These are phyloP conservation scores for Rosa multiflora DNA, from an alignment of 306 rosid species.

Conservation along the genomic window DNA sequence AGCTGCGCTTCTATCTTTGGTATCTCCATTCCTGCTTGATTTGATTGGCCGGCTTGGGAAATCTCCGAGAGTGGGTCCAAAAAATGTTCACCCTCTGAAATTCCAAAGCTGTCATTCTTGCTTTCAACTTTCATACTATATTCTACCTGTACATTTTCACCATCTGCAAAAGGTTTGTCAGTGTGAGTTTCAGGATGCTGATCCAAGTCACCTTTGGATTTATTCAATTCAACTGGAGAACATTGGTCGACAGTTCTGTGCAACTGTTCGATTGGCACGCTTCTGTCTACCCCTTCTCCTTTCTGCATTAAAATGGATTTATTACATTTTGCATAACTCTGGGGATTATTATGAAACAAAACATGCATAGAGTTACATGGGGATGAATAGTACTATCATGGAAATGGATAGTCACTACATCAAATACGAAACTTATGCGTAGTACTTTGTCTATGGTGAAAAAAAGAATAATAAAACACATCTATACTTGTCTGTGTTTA, in stretches of 20 bases:
- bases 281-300: slow-evolving; percentile 21
- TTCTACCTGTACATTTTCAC: slow-evolving; percentile 9
- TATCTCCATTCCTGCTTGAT: slow-evolving; percentile 22
- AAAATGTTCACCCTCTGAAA: slow-evolving; percentile 17
- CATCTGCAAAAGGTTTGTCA: not conserved
- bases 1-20: slow-evolving; percentile 23
- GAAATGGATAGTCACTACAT: not conserved
- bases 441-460: not conserved
- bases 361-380: not conserved
- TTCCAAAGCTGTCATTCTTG: slow-evolving; percentile 3
- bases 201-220: not conserved
- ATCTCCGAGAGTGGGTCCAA: slow-evolving; percentile 22
- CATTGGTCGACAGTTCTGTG: slow-evolving; percentile 14
- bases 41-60: slow-evolving; percentile 18
- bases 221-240: slow-evolving; percentile 10
- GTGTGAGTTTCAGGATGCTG: slow-evolving; percentile 2
- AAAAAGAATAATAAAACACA: not conserved
- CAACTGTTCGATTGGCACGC: slow-evolving; percentile 8
- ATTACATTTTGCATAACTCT: not conserved
- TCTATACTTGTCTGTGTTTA: not conserved
- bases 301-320: slow-evolving; percentile 26
- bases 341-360: not conserved
- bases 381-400: not conserved
- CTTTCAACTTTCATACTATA: slow-evolving; percentile 1
- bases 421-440: not conserved